phyloP scores from a whole-genome alignment of 2,329 filamentous ascomycete species.

The Mycosphaerella sp. region DNA sequence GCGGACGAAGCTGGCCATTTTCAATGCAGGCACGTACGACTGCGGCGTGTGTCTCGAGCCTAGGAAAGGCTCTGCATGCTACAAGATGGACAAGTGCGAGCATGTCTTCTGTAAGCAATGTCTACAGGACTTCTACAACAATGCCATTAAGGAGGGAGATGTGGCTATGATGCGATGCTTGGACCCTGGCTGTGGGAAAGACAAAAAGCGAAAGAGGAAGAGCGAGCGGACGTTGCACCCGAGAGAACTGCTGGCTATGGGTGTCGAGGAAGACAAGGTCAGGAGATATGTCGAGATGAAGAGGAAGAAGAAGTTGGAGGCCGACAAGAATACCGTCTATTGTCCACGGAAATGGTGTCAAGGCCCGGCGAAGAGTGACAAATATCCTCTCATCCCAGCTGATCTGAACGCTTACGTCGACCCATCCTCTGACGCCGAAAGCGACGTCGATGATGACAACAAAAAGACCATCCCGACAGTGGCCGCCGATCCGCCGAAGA shows the following conservation, averaged over 20 bases:
- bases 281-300: slow-evolving; percentile 84
- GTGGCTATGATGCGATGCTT: slow-evolving; percentile 73
- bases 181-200: slow-evolving; percentile 62
- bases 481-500: slow-evolving; percentile 8
- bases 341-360: slow-evolving; percentile 91
- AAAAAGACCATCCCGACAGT: not conserved
- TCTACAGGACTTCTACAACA: slow-evolving; percentile 82
- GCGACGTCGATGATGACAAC: slow-evolving; percentile 11
- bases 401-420: slow-evolving; percentile 38
- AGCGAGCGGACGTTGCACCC: slow-evolving; percentile 66
- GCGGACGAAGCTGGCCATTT: slow-evolving; percentile 64
- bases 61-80: slow-evolving; percentile 71
- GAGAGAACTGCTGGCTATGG: slow-evolving; percentile 62
- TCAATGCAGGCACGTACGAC: slow-evolving; percentile 77
- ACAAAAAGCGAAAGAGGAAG: slow-evolving; percentile 43
- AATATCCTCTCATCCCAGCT: slow-evolving; percentile 42
- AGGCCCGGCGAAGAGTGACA: slow-evolving; percentile 63
- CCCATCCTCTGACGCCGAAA: slow-evolving; percentile 33
- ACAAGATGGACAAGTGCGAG: slow-evolving; percentile 72
- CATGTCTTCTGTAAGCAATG: slow-evolving; percentile 92
- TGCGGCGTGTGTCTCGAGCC: slow-evolving; percentile 87
- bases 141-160: slow-evolving; percentile 79
- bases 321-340: slow-evolving; percentile 85
- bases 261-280: slow-evolving; percentile 57
- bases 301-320: slow-evolving; percentile 86